Evolutionary conservation across 345 rosid species (phyloP), one percentile per base, ranked within the genome.

Genomic region (Salix udensis): DNA sequence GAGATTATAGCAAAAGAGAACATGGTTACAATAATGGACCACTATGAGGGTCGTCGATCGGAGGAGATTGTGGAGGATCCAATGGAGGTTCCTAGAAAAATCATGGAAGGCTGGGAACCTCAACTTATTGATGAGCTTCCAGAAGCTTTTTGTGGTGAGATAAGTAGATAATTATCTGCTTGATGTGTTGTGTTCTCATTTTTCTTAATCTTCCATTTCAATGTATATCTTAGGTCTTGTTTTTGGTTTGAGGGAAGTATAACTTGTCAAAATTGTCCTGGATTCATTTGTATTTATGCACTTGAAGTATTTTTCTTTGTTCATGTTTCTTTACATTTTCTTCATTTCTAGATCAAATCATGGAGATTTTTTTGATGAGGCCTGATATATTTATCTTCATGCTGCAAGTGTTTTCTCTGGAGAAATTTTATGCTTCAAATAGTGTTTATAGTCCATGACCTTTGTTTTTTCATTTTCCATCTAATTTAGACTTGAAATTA

Each of bases 61-160:
- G 98, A 91, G 80, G 93, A 93, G 79, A 86, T 88, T 72, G 94
- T 91, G 58, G 96, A 93, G n/a, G 96, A 95, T 80, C 98, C 98
- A 5, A 95, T 93, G 98, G 74, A 65, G 55, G 90, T 95, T 87
- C 97, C 98, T 75, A 86, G 85, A 67, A 88, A 85, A 75, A 88
- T 95, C 70, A 90, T 88, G 97, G 94, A 91, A 65, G 84, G 76
- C 67, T 95, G 98, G 98, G 81, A 86, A 12, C 96, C 98, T 23
- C 98, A 95, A 80, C 85, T 89, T 23, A 75, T 87, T 76, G 92
- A 91, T 74, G 96, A 91, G 71, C 94, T 95, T 83, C 98, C 98
- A 0, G 93, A 91, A 74, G 96, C 85, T 31, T 95, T 95, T 75
- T 93, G 91, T 66, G 98, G 98, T 93, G 75, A 80, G 89, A 39